A percentile compares a stretch with the other conserved stretches of the same genome.
phyloP scores from a whole-genome alignment of 768 basidiomycete genomes.

The Tephrocybe sp. region DNA sequence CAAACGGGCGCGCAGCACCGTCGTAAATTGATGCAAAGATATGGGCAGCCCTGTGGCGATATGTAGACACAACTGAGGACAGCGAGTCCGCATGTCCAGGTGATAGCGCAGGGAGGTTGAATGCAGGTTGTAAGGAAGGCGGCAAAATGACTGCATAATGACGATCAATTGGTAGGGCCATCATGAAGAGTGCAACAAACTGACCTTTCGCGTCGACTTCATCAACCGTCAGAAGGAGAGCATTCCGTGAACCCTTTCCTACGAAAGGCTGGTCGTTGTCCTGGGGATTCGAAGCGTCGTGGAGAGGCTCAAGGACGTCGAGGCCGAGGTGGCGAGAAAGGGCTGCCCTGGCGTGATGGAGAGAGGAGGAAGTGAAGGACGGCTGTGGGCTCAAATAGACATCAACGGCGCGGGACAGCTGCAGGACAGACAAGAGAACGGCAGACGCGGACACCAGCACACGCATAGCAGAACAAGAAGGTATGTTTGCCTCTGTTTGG shows the following conservation, averaged over 20 bases:
- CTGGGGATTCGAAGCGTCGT: slow-evolving; percentile 30
- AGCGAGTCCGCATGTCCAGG: slow-evolving; percentile 38
- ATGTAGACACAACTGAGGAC: slow-evolving; percentile 55
- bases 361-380: slow-evolving; percentile 37
- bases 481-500: slow-evolving; percentile 32
- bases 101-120: slow-evolving; percentile 36
- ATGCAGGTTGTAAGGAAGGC: slow-evolving; percentile 44
- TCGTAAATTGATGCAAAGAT: slow-evolving; percentile 55
- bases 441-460: slow-evolving; percentile 18
- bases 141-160: slow-evolving; percentile 55
- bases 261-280: slow-evolving; percentile 50
- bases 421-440: slow-evolving; percentile 32
- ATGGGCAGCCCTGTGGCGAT: slow-evolving; percentile 56
- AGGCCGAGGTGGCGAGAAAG: slow-evolving; percentile 73
- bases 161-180: slow-evolving; percentile 8
- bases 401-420: slow-evolving; percentile 48
- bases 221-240: slow-evolving; percentile 55
- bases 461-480: slow-evolving; percentile 23
- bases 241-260: slow-evolving; percentile 51
- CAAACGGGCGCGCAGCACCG: slow-evolving; percentile 26
- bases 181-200: slow-evolving; percentile 11
- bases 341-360: slow-evolving; percentile 55
- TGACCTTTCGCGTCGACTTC: slow-evolving; percentile 56
- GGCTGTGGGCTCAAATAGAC: slow-evolving; percentile 59
- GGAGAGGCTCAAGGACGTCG: slow-evolving; percentile 58